These are phyloP conservation scores for Middelhovenomyces tepae DNA, from an alignment of 805 yeast species.

Conservation along the genomic window DNA sequence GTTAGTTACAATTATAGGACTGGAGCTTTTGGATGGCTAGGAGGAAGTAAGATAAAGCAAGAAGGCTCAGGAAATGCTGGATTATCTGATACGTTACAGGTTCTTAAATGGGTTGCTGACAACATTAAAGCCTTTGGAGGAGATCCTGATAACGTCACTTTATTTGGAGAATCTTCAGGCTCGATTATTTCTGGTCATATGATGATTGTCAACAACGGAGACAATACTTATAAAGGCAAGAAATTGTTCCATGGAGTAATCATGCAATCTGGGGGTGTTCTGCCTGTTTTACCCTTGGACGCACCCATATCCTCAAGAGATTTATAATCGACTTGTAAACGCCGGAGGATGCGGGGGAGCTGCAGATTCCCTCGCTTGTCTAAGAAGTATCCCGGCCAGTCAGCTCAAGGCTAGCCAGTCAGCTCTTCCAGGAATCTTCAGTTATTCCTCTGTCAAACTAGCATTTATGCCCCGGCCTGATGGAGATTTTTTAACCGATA, in stretches of 20 bases:
- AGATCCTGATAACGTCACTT: slow-evolving; percentile 27
- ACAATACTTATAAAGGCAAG: not conserved
- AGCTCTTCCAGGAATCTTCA: not conserved
- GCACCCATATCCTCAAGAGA: not conserved
- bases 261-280: slow-evolving; percentile 7
- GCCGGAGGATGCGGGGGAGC: not conserved
- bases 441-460: slow-evolving; percentile 2
- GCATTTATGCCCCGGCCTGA: slow-evolving; percentile 3
- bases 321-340: slow-evolving; percentile 2
- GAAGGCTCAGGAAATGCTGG: slow-evolving; percentile 29
- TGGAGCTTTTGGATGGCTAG: slow-evolving; percentile 30
- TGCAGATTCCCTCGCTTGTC: not conserved
- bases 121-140: slow-evolving; percentile 33
- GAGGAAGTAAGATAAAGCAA: slow-evolving; percentile 10
- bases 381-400: not conserved
- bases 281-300: not conserved
- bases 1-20: slow-evolving; percentile 29
- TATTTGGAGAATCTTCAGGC: slow-evolving; percentile 36
- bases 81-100: slow-evolving; percentile 30
- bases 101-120: slow-evolving; percentile 30
- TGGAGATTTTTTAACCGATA: not conserved
- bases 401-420: not conserved
- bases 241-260: slow-evolving; percentile 4
- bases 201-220: not conserved
- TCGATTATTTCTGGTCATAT: slow-evolving; percentile 12